phyloP scores from a whole-genome alignment of 768 basidiomycete species.

The Tremella fuciformis region DNA sequence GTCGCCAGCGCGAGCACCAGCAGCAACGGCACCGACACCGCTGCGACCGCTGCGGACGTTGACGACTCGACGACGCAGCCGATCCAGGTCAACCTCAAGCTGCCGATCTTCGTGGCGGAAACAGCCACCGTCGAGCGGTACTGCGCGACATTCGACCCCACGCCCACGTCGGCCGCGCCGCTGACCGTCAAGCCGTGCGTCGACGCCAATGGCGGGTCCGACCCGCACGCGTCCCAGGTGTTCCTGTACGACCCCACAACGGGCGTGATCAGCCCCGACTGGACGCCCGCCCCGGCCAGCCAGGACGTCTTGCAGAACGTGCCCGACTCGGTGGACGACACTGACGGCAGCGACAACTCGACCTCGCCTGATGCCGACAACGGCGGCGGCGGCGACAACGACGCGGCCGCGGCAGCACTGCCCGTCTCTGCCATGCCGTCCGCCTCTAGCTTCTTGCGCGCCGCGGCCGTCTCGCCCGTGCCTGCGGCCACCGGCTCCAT shows the following conservation, averaged over 20 bases:
- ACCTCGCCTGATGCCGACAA: slow-evolving; percentile 1
- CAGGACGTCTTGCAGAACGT: slow-evolving; percentile 26
- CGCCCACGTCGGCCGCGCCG: slow-evolving; percentile 57
- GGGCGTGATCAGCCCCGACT: slow-evolving; percentile 61
- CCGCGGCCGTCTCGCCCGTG: slow-evolving; percentile 6
- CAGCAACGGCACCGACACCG: slow-evolving; percentile 20
- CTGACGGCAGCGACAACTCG: slow-evolving; percentile 8
- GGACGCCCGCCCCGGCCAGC: slow-evolving; percentile 44
- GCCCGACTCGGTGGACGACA: slow-evolving; percentile 24
- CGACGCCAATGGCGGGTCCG: slow-evolving; percentile 13
- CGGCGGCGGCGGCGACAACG: slow-evolving; percentile 2
- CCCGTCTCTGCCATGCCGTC: slow-evolving; percentile 14
- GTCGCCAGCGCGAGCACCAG: slow-evolving; percentile 15
- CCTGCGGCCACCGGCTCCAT: neutral
- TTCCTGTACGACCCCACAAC: slow-evolving; percentile 61
- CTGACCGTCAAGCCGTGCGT: slow-evolving; percentile 59
- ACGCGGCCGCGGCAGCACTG: slow-evolving; percentile 11
- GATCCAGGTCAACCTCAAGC: slow-evolving; percentile 55
- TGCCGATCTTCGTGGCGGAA: slow-evolving; percentile 55
- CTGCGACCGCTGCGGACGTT: slow-evolving; percentile 1
- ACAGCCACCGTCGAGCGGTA: slow-evolving; percentile 54
- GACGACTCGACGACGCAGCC: slow-evolving; percentile 20
- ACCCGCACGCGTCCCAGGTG: slow-evolving; percentile 57
- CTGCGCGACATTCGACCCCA: slow-evolving; percentile 65
- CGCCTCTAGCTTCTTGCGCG: neutral